These are phyloP conservation scores for Plantago coronopus DNA, from an alignment of 305 asterid genomes.

Conservation along the genomic window DNA sequence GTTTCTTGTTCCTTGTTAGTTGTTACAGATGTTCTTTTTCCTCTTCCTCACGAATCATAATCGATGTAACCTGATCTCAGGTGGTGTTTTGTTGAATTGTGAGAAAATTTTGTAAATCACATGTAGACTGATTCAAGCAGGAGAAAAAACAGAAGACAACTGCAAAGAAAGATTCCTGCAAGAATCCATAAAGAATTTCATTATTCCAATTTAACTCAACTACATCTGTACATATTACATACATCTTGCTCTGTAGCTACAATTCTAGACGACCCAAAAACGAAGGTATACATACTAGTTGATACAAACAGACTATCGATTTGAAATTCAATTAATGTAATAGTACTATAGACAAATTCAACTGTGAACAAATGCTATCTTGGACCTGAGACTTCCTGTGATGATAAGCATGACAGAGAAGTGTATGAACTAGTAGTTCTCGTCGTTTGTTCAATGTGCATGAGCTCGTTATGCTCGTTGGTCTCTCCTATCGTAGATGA, in stretches of 20 bases:
- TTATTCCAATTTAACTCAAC: not conserved
- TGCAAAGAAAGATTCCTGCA: not conserved
- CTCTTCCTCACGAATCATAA: not conserved
- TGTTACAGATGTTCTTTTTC: not conserved
- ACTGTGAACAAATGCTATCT: slow-evolving; percentile 31
- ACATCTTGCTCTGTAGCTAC: not conserved
- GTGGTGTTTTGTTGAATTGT: not conserved
- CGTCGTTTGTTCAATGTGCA: slow-evolving; percentile 28
- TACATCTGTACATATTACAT: not conserved
- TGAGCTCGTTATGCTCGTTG: slow-evolving; percentile 27
- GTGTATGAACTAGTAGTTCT: slow-evolving; percentile 33
- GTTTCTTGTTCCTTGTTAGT: not conserved
- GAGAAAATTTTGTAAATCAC: not conserved
- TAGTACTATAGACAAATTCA: not conserved
- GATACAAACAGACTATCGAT: not conserved
- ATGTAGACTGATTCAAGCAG: not conserved
- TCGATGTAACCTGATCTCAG: not conserved
- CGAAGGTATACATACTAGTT: too few species aligned
- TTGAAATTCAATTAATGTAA: not conserved
- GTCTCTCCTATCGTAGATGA: slow-evolving; percentile 39
- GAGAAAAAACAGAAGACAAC: not conserved
- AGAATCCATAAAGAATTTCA: not conserved
- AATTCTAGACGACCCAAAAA: not conserved
- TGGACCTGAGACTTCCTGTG: slow-evolving; percentile 77
- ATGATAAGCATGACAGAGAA: slow-evolving; percentile 50